A percentile compares a stretch with the other conserved stretches of the same genome.
Evolutionary conservation across 2,329 filamentous ascomycete genomes (phyloP).

Genomic region (Diaporthe sp.): DNA sequence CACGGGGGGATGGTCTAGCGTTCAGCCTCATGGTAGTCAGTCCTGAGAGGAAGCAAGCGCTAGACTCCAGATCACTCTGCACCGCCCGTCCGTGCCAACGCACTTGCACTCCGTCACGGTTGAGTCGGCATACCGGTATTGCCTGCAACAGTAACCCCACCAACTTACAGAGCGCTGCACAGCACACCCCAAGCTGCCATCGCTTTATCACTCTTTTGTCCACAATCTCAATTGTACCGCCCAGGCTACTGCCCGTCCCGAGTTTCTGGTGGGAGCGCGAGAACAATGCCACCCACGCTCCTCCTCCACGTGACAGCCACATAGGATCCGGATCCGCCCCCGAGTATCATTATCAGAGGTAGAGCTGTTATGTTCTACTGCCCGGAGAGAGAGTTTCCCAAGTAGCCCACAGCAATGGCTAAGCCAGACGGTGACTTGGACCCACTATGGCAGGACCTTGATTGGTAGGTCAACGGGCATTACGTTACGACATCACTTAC

Average conservation of each 20-base stretch:
- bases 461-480: conserved; percentile 71
- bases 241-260: not conserved
- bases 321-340: not conserved
- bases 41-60: conserved; percentile 16
- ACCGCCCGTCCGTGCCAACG: not conserved
- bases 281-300: conserved; percentile 12
- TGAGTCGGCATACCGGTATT: not conserved
- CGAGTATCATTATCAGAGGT: not conserved
- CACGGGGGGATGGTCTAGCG: not conserved
- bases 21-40: conserved; percentile 20
- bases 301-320: conserved; percentile 8
- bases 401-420: conserved; percentile 49
- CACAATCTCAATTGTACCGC: not conserved
- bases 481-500: conserved; percentile 5
- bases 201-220: not conserved
- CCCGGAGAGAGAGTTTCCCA: not conserved
- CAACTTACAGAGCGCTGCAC: not conserved
- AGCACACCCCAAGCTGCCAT: not conserved
- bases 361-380: conserved; percentile 30
- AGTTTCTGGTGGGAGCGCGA: not conserved
- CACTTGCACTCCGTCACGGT: not conserved
- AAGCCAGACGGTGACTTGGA: conserved; percentile 65
- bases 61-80: conserved; percentile 2
- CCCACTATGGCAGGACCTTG: conserved; percentile 81
- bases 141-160: not conserved